phyloP scores from a whole-genome alignment of 306 rosid species.

The Begonia peltatifolia region DNA sequence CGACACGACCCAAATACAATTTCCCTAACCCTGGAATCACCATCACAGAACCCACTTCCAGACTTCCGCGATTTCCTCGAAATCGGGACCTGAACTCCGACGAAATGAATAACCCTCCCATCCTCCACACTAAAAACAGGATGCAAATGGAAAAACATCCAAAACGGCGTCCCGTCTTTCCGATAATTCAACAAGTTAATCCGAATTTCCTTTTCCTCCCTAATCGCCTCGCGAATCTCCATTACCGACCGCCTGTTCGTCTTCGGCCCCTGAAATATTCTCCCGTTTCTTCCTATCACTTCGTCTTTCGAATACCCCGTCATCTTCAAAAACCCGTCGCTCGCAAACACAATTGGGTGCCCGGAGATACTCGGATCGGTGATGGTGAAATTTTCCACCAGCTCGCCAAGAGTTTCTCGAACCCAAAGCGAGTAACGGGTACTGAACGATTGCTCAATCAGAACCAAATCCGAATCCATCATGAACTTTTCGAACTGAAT shows the following conservation, averaged over 20 bases:
- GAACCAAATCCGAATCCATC: slow-evolving; percentile 34
- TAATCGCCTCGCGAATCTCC: slow-evolving; percentile 70
- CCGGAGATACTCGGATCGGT: slow-evolving; percentile 71
- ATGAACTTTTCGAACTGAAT: slow-evolving; percentile 9
- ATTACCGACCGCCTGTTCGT: slow-evolving; percentile 56
- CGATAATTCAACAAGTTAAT: slow-evolving; percentile 61
- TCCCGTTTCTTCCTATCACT: slow-evolving; percentile 53
- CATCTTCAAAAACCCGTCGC: slow-evolving; percentile 64
- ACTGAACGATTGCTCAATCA: slow-evolving; percentile 35
- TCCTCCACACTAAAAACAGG: slow-evolving; percentile 47
- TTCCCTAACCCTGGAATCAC: slow-evolving; percentile 20
- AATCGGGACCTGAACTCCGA: slow-evolving; percentile 73
- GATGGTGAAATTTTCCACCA: slow-evolving; percentile 52
- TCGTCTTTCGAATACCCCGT: slow-evolving; percentile 51
- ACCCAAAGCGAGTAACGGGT: slow-evolving; percentile 37
- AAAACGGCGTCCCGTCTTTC: slow-evolving; percentile 71
- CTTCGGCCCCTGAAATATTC: slow-evolving; percentile 61
- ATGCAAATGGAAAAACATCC: slow-evolving; percentile 55
- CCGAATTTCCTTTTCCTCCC: slow-evolving; percentile 42
- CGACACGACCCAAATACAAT: slow-evolving; percentile 51
- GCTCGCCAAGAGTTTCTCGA: slow-evolving; percentile 46
- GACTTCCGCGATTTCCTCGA: slow-evolving; percentile 14
- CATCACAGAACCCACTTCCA: slow-evolving; percentile 16
- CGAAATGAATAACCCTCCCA: slow-evolving; percentile 56
- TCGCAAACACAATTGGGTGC: slow-evolving; percentile 86